Base-by-base conservation (phyloP, 805 yeast genomes). In the Candida argentea region DNA sequence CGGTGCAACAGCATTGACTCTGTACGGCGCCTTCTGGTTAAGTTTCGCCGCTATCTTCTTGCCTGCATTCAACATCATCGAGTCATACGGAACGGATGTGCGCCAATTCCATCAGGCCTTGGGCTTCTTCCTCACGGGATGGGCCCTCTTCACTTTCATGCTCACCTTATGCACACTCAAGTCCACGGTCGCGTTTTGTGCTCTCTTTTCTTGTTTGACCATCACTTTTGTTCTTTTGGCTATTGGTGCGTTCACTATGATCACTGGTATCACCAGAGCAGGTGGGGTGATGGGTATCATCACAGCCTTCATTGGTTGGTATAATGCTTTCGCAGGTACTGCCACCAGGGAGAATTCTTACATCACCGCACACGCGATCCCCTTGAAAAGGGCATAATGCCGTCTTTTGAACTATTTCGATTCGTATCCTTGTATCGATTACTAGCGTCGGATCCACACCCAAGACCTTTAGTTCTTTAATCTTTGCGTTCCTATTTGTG, bases 1-100 rank as follows among this genome's bases (percentile, higher is more conserved):
- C 55, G 84, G 83, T 52, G 82, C 76, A 39, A 65, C 78, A 34
- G 76, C 73, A 1, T 56, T 70, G 32, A 50, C 66, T 4, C 67
- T 74, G 4, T 70, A 63, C 34, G 86, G 86, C 28, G 79, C 76
- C 3, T 79, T 77, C 50, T 78, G 86, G 86, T 45, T 76, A 42
- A 54, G 76, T 14, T 79, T 54, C 42, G 78, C 71, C 18, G 76
- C 83, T 2, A 64, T 79, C 25, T 50, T 67, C 36, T 57, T 76
- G 22, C 65, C 65, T 9, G 66, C 72, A 44, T 79, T 78, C 49
- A 80, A 80, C 18, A 72, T 78, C 32, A 52, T 50, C 16, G 55
- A 50, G 3, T 75, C 85, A 10, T 77, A 75, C 40, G 46, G 43
- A 4, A 64, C 54, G 4, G 54, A 48, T 15, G 32, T 34, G 3